Conservation (phyloP, 192 early-diverging fungal genomes). For the Podila horticola region DNA sequence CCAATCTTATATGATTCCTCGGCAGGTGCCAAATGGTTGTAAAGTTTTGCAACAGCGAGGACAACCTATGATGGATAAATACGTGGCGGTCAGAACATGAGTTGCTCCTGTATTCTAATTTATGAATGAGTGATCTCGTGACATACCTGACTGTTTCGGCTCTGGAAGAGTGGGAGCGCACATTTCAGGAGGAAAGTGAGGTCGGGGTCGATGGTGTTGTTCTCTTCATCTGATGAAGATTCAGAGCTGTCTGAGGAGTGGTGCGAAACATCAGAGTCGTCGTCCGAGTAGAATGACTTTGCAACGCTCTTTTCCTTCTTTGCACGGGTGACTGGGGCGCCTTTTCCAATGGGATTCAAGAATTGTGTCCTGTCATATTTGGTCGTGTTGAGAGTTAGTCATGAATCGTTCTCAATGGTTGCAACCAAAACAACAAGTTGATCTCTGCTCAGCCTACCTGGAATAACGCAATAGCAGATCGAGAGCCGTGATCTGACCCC, state of each 20-base stretch:
- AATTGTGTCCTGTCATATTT: slow-evolving; percentile 35
- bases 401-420: background rate
- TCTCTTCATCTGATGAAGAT: slow-evolving; percentile 34
- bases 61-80: slow-evolving; percentile 61
- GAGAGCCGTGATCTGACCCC: slow-evolving; percentile 92
- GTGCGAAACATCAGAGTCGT: slow-evolving; percentile 58
- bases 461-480: slow-evolving; percentile 85
- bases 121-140: background rate
- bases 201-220: slow-evolving; percentile 76
- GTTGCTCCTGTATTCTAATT: background rate
- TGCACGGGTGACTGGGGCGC: background rate
- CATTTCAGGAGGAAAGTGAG: slow-evolving; percentile 78
- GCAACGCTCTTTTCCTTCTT: slow-evolving; percentile 52
- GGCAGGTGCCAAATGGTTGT: slow-evolving; percentile 72
- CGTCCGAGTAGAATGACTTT: slow-evolving; percentile 62
- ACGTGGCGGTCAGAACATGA: too few species aligned
- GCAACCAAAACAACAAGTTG: background rate
- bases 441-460: slow-evolving; percentile 43
- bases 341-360: slow-evolving; percentile 43
- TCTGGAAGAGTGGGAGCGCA: slow-evolving; percentile 79
- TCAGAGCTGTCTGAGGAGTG: slow-evolving; percentile 30
- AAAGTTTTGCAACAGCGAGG: slow-evolving; percentile 72
- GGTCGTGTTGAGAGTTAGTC: background rate
- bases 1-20: slow-evolving; percentile 66
- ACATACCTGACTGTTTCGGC: slow-evolving; percentile 82